Base-by-base conservation (phyloP, 1,284 basidiomycete species). In the Golubevia pallescens region DNA sequence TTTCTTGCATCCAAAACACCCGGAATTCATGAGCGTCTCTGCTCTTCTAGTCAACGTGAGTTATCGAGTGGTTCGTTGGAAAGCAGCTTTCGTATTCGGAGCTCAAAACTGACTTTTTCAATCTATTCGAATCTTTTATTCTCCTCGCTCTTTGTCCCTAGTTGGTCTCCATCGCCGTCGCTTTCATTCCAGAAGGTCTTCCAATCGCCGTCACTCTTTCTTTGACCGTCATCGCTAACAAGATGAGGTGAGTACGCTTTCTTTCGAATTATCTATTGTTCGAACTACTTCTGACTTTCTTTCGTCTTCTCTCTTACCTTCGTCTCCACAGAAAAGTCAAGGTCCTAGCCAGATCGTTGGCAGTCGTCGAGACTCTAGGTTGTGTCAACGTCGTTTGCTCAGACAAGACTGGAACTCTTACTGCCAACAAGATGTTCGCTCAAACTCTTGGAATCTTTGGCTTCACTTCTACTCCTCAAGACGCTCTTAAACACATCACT, bases 131-230 rank as follows among this genome's bases (percentile, higher is more conserved):
- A 57, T 16, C 7, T n/a, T n/a, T n/a, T n/a, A 4, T 62, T 28
- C 23, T 2, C 16, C 23, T 28, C 14, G 55, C 52, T 51, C n/a
- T n/a, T n/a, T n/a, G n/a, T n/a, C 24, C 23, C 53, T 48, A 13
- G 28, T 28, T 58, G 23, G 90, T 90, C n/a, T 89, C 89, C 4
- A 89, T 91, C 53, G 86, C 87, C 74, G 90, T 91, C 28, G 88
- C 90, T n/a, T 89, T 89, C 74, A 88, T 90, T 69, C 89, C 89
- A 1, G 88, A 88, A 78, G 90, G 90, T 68, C 86, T 90, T 8
- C 88, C 88, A 6, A 81, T 88, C 21, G 86, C 86, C 23, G 87
- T 89, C 52, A 88, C 88, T 16, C 74, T 80, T n/a, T 69, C 75
- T 7, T 71, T 81, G 16, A 73, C 77, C 21, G 59, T 75, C 20